Conservation (phyloP, 2,329 filamentous ascomycete genomes). For the Trichophaea hybrida region DNA sequence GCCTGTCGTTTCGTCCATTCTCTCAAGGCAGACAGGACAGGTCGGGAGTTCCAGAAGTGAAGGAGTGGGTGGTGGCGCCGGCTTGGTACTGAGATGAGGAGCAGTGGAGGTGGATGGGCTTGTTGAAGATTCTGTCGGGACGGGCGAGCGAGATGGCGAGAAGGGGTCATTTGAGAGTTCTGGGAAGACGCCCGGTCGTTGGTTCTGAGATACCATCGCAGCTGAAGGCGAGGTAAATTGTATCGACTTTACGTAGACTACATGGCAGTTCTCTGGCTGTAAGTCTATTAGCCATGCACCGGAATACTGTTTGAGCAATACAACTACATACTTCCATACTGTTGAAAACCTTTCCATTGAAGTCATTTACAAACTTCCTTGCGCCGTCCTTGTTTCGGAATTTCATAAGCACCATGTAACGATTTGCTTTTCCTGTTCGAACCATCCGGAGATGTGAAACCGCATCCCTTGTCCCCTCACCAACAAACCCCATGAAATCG, state of each 20-base stretch:
- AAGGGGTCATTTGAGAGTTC: conserved; percentile 29
- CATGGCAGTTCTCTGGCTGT: conserved; percentile 82
- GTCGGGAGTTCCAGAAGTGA: conserved; percentile 83
- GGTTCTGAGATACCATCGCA: conserved; percentile 6
- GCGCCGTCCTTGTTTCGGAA: conserved; percentile 65
- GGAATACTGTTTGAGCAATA: conserved; percentile 3
- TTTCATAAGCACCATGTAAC: conserved; percentile 92
- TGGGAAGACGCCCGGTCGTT: conserved; percentile 13
- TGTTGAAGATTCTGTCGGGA: conserved; percentile 16
- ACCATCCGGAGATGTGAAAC: conserved; percentile 94
- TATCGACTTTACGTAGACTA: conserved; percentile 86
- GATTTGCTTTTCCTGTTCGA: conserved; percentile 71
- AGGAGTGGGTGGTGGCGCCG: conserved; percentile 60
- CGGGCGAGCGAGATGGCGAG: conserved; percentile 25
- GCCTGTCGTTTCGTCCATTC: conserved; percentile 95
- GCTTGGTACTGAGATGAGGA: conserved; percentile 42
- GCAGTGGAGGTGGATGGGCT: conserved; percentile 14
- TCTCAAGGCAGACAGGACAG: conserved; percentile 88
- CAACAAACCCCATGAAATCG: conserved; percentile 82
- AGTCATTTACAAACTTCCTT: conserved; percentile 65
- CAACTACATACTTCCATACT: conserved; percentile 58
- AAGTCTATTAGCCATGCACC: conserved; percentile 18
- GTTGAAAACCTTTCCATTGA: conserved; percentile 89
- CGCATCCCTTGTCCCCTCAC: conserved; percentile 68
- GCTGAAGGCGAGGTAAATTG: conserved; percentile 44